Evolutionary conservation across 192 early-diverging fungal species (phyloP).

Genomic region (Gaertneriomyces sp.): DNA sequence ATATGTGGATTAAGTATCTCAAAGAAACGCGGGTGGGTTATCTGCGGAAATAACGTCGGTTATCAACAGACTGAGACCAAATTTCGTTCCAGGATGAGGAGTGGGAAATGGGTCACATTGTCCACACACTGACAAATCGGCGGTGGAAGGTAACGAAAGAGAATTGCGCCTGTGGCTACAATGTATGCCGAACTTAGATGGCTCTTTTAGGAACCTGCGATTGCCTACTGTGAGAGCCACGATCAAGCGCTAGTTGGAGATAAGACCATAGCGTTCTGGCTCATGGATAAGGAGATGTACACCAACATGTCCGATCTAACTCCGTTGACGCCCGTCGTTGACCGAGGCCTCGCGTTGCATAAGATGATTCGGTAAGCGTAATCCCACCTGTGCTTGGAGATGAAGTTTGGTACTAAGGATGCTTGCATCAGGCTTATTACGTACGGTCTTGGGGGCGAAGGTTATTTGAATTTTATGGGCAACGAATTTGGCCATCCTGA

Average conservation of each 20-base stretch:
- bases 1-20: slow-evolving; percentile 99
- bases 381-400: neutral
- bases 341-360: slow-evolving; percentile 91
- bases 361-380: slow-evolving; percentile 73
- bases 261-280: slow-evolving; percentile 97
- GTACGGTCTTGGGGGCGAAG: slow-evolving; percentile 88
- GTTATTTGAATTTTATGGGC: slow-evolving; percentile 94
- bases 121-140: slow-evolving; percentile 84
- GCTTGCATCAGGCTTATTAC: slow-evolving; percentile 66
- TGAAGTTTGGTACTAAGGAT: neutral
- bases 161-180: neutral
- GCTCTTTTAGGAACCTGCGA: slow-evolving; percentile 77
- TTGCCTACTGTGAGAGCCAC: slow-evolving; percentile 94
- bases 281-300: slow-evolving; percentile 99
- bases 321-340: slow-evolving; percentile 81
- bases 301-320: slow-evolving; percentile 83
- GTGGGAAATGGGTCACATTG: slow-evolving; percentile 86
- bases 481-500: slow-evolving; percentile 99
- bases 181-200: neutral
- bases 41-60: neutral
- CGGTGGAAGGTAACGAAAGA: slow-evolving; percentile 62
- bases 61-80: neutral
- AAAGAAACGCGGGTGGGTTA: slow-evolving; percentile 65
- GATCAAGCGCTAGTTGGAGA: slow-evolving; percentile 98
- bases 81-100: slow-evolving; percentile 66